A percentile compares a stretch with the other conserved stretches of the same genome.
Evolutionary conservation across 2,329 filamentous ascomycete species (phyloP).

Genomic region (Magnaporthiopsis incrustans): DNA sequence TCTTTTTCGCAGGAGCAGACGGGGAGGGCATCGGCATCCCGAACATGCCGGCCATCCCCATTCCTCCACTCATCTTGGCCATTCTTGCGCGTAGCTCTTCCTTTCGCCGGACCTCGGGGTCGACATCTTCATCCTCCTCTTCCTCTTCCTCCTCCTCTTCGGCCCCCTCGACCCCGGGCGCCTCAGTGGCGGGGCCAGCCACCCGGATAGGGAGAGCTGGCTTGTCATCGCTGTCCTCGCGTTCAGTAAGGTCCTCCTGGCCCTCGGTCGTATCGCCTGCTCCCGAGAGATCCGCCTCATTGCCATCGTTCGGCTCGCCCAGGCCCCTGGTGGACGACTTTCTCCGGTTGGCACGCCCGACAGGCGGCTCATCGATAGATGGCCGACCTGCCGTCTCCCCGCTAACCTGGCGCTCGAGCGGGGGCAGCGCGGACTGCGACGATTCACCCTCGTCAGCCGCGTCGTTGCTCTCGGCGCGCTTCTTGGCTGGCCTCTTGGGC

Average conservation of each 20-base stretch:
- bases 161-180: constrained; percentile 34
- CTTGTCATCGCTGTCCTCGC: constrained; percentile 65
- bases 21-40: constrained; percentile 56
- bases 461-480: constrained; percentile 44
- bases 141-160: constrained; percentile 64
- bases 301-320: constrained; percentile 45
- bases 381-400: constrained; percentile 38
- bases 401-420: constrained; percentile 38
- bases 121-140: constrained; percentile 75
- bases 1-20: constrained; percentile 46
- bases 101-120: constrained; percentile 76
- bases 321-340: constrained; percentile 40
- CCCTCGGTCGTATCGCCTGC: constrained; percentile 57
- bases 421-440: constrained; percentile 24
- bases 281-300: constrained; percentile 58
- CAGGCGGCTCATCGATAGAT: constrained; percentile 42
- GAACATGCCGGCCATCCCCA: constrained; percentile 95
- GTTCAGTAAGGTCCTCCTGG: constrained; percentile 55
- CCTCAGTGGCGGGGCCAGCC: constrained; percentile 25
- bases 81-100: constrained; percentile 89
- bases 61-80: constrained; percentile 97
- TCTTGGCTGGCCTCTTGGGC: constrained; percentile 70
- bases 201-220: constrained; percentile 30
- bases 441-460: constrained; percentile 24
- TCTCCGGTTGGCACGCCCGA: constrained; percentile 35